Evolutionary conservation across 495 filamentous ascomycete species (phyloP).

Genomic region (Coniosporium apollinis): DNA sequence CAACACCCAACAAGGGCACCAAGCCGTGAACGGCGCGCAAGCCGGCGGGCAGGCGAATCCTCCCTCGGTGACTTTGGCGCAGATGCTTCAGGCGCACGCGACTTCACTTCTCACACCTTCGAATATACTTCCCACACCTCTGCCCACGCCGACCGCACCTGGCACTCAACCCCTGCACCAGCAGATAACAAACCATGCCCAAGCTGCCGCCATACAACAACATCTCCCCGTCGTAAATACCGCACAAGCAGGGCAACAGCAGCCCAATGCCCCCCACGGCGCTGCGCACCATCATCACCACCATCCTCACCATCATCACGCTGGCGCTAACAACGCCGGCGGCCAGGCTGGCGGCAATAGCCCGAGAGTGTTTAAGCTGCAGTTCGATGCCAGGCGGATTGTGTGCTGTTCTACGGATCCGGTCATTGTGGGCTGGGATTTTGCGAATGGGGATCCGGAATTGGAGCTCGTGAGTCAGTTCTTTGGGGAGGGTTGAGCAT

Average conservation of each 20-base stretch:
- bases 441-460: conserved; percentile 73
- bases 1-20: conserved; percentile 2
- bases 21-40: background rate
- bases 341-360: conserved; percentile 14
- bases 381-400: conserved; percentile 88
- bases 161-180: too few relatives aligned
- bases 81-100: too few relatives aligned
- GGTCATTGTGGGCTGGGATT: conserved; percentile 94
- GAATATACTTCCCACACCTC: too few relatives aligned
- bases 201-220: too few relatives aligned
- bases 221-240: background rate
- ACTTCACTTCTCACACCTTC: too few relatives aligned
- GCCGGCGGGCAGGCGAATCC: conserved; percentile 1
- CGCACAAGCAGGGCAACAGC: background rate
- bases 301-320: conserved; percentile 2
- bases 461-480: conserved; percentile 69
- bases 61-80: too few relatives aligned
- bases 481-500: conserved; percentile 43
- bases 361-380: conserved; percentile 85
- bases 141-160: too few relatives aligned
- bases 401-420: conserved; percentile 85
- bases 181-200: too few relatives aligned
- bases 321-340: background rate
- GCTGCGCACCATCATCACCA: conserved; percentile 4
- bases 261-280: background rate